Conservation (phyloP, 768 basidiomycete genomes). For the Phaffia tasmanica region DNA sequence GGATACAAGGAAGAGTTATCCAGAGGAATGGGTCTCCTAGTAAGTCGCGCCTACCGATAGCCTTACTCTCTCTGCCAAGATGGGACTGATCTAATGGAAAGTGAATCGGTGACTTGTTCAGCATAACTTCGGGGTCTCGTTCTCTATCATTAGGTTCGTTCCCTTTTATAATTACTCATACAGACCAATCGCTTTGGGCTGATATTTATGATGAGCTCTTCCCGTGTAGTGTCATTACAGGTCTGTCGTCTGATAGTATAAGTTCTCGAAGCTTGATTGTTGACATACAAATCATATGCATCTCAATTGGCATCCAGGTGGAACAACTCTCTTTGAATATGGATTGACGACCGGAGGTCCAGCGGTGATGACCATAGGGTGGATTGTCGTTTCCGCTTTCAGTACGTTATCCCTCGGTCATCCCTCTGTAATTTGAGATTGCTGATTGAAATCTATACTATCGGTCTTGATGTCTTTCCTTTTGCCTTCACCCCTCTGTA, state of each 20-base stretch:
- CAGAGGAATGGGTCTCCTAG: conserved; percentile 30
- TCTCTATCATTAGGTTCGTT: conserved; percentile 56
- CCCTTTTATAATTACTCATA: not conserved
- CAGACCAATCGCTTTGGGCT: not conserved
- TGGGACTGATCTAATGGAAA: not conserved
- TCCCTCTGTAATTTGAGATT: not conserved
- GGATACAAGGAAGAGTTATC: conserved; percentile 61
- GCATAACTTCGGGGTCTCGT: conserved; percentile 41
- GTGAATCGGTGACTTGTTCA: not conserved
- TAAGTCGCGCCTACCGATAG: not conserved
- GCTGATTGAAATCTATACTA: not conserved
- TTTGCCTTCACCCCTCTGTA: not conserved
- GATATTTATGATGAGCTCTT: too few species aligned
- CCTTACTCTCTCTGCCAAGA: not conserved
- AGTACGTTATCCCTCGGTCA: conserved; percentile 32
- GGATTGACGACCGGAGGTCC: conserved; percentile 57
- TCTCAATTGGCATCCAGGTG: not conserved
- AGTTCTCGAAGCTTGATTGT: not conserved
- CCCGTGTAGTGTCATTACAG: not conserved
- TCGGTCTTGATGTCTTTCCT: too few species aligned
- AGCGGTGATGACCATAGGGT: conserved; percentile 50
- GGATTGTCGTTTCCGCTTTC: conserved; percentile 40
- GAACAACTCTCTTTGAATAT: conserved; percentile 11
- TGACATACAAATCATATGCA: not conserved
- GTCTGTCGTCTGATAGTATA: not conserved